These are phyloP conservation scores for Inosperma sp. DNA, from an alignment of 768 basidiomycete genomes.

Conservation along the genomic window DNA sequence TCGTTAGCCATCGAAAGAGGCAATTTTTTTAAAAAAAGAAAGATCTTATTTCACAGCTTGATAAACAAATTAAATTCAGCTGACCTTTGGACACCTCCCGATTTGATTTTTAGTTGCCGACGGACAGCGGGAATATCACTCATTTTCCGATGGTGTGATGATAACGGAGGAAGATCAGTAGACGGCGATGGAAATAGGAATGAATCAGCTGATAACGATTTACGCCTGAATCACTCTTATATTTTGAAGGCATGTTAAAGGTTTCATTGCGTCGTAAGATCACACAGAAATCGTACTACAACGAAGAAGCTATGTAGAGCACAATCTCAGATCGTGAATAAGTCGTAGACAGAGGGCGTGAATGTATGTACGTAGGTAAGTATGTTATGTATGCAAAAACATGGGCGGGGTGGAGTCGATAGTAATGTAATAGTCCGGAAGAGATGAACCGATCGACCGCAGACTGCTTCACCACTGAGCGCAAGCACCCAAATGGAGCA, in stretches of 20 bases:
- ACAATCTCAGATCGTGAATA: slow-evolving; percentile 29
- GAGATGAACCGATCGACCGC: background rate
- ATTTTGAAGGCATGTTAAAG: slow-evolving; percentile 1
- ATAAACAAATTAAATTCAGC: slow-evolving; percentile 5
- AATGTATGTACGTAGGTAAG: slow-evolving; percentile 18
- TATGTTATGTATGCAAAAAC: background rate
- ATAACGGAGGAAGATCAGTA: slow-evolving; percentile 1
- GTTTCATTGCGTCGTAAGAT: slow-evolving; percentile 40
- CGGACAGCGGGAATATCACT: slow-evolving; percentile 42
- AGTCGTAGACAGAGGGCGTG: slow-evolving; percentile 17
- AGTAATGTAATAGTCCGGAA: background rate
- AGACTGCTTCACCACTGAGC: background rate
- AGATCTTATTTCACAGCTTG: too few species aligned
- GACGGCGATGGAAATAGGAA: too few species aligned
- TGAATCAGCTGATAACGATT: too few species aligned
- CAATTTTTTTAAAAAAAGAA: background rate
- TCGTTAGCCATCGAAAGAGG: slow-evolving; percentile 6
- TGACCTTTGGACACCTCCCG: slow-evolving; percentile 62
- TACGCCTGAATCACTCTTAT: background rate
- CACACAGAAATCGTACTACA: slow-evolving; percentile 44
- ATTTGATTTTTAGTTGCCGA: slow-evolving; percentile 75
- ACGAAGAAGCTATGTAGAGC: slow-evolving; percentile 35
- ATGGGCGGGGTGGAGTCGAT: slow-evolving; percentile 1
- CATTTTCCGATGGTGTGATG: slow-evolving; percentile 3
- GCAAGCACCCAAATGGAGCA: slow-evolving; percentile 7